These are phyloP conservation scores for Flueggea neowawraea DNA, from an alignment of 441 rosid genomes.

Conservation along the genomic window DNA sequence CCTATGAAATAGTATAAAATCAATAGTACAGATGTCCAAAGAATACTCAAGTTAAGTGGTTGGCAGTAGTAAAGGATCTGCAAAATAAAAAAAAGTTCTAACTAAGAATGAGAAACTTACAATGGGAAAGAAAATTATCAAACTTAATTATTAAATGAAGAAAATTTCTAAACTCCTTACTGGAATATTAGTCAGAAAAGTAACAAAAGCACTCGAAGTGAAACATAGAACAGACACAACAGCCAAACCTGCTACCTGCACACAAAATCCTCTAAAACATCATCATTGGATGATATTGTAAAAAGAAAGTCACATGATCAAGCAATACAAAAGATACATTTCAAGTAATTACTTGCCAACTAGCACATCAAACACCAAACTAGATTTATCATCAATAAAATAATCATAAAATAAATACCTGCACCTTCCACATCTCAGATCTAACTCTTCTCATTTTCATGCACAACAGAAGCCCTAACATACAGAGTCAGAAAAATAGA, in stretches of 20 bases:
- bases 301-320: not conserved
- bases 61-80: conserved; percentile 60
- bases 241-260: conserved; percentile 71
- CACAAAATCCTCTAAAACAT: conserved; percentile 6
- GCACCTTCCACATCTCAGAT: conserved; percentile 71
- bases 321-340: too few species aligned
- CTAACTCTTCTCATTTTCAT: conserved; percentile 59
- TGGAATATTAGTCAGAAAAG: conserved; percentile 52
- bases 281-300: not conserved
- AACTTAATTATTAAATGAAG: conserved; percentile 1
- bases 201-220: conserved; percentile 50
- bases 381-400: conserved; percentile 5
- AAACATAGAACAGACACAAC: conserved; percentile 56
- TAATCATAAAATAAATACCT: not conserved
- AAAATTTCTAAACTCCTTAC: conserved; percentile 9
- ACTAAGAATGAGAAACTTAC: not conserved
- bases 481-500: not conserved
- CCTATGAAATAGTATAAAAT: conserved; percentile 59
- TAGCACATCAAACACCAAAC: not conserved
- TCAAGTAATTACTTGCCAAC: not conserved
- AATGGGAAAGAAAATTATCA: conserved; percentile 7
- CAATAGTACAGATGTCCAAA: conserved; percentile 36
- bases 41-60: conserved; percentile 22
- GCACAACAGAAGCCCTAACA: conserved; percentile 48
- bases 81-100: conserved; percentile 18